These are phyloP conservation scores for Syncephalastrum racemosum DNA, from an alignment of 371 early-diverging fungal species.

Conservation along the genomic window DNA sequence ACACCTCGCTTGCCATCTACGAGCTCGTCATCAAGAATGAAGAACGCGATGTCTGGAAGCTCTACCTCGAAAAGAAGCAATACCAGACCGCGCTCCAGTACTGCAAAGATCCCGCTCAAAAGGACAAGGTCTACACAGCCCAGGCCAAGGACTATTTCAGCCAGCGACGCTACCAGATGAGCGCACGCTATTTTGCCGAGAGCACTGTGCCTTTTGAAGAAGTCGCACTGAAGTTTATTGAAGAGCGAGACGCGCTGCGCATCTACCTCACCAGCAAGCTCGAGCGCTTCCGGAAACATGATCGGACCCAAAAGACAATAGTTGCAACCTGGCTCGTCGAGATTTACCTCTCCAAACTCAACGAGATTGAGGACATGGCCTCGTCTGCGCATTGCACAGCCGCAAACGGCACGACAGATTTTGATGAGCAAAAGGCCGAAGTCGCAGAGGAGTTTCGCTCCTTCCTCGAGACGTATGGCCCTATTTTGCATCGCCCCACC, in stretches of 20 bases:
- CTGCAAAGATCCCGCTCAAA: conserved; percentile 74
- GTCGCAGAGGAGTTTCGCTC: conserved; percentile 68
- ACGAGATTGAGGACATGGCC: conserved; percentile 63
- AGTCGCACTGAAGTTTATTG: conserved; percentile 80
- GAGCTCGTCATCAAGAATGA: conserved; percentile 88
- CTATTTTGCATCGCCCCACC: conserved; percentile 62
- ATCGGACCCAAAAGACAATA: conserved; percentile 78
- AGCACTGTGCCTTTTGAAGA: conserved; percentile 84
- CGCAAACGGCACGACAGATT: conserved; percentile 16
- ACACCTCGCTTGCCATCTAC: conserved; percentile 73
- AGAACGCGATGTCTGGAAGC: conserved; percentile 90
- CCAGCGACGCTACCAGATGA: conserved; percentile 67
- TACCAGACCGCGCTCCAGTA: conserved; percentile 78
- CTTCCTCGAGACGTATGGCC: conserved; percentile 69
- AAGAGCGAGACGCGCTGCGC: conserved; percentile 74
- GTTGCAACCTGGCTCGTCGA: conserved; percentile 90
- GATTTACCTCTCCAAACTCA: conserved; percentile 75
- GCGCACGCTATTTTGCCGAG: conserved; percentile 87
- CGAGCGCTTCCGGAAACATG: conserved; percentile 65
- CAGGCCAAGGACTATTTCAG: conserved; percentile 88
- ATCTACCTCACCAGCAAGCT: conserved; percentile 72
- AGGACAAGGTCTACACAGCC: conserved; percentile 72
- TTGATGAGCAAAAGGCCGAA: conserved; percentile 46
- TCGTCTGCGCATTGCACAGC: conserved; percentile 45
- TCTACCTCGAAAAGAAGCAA: conserved; percentile 72